Base-by-base conservation (phyloP, 2,329 filamentous ascomycete genomes). In the Colletotrichum falcatum region DNA sequence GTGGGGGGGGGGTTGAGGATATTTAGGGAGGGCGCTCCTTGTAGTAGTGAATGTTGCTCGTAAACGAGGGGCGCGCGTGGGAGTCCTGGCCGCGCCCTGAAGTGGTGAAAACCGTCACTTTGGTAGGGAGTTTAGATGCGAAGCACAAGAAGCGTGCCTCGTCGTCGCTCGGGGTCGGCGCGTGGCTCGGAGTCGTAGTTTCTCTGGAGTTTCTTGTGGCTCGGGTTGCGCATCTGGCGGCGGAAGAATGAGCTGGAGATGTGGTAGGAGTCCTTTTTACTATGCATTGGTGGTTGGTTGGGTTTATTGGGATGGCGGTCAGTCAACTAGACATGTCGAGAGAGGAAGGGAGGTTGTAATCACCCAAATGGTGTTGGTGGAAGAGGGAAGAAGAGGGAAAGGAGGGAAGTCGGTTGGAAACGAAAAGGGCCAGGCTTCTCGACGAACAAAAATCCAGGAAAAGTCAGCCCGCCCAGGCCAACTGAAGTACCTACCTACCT, bases 111-210 rank as follows among this genome's bases (percentile, higher is more conserved):
- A 37, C 30, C 53, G 46, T 71, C 68, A 70, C 66, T 65, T 72
- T 72, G 49, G 64, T 51, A 26, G n/a, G 44, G 28, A 8, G 65
- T 69, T 69, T 65, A 73, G 23, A 69, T 60, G 51, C 61, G 68
- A 56, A 71, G 68, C 64, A 71, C 68, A 61, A 67, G 55, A 51
- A 73, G 83, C 74, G 85, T 82, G 79, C 87, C 87, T 74, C 87
- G 87, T 80, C 87, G 87, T 77, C 87, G 87, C 83, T 89, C 84
- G 71, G 87, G 86, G 82, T 89, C 87, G 76, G 85, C 85, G 77
- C 87, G 87, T 75, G 82, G 81, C 78, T 86, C 82, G 75, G 83
- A 84, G 75, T 86, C 81, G 78, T 83, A 81, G 78, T 84, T 83
- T 78, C 83, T 82, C 75, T 84, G 81, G 73, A 82, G 80, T 78